Conservation (phyloP, 1,284 basidiomycete genomes). For the Irpex sp. region DNA sequence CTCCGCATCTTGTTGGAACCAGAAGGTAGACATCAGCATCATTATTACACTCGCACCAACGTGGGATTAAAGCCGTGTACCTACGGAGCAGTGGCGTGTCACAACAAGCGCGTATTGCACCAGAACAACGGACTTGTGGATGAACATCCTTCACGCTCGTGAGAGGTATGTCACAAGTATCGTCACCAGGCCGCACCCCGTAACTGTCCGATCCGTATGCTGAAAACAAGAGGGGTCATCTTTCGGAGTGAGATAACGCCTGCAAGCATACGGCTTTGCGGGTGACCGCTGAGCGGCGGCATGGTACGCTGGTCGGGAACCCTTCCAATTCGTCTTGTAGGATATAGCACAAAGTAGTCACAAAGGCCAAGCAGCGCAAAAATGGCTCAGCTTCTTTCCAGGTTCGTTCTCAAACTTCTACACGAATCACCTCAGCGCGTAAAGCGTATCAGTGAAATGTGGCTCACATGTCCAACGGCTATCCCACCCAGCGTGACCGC, state of each 20-base stretch:
- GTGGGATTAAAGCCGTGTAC: neutral
- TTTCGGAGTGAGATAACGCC: too few species aligned
- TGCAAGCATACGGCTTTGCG: too few species aligned
- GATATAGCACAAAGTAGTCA: neutral
- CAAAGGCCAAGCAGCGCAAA: neutral
- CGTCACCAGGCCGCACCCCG: neutral
- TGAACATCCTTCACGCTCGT: neutral
- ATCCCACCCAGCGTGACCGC: neutral
- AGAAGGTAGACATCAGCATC: neutral
- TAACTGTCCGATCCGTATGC: too few species aligned
- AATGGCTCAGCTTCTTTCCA: neutral
- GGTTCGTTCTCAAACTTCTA: neutral
- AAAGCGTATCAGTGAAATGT: neutral
- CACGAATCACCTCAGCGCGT: neutral
- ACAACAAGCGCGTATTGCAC: neutral
- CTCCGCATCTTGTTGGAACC: neutral
- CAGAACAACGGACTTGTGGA: neutral
- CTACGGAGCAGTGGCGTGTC: neutral
- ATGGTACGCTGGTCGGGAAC: neutral
- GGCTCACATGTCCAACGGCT: neutral
- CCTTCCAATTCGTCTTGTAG: neutral
- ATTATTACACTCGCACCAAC: neutral
- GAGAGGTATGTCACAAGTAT: neutral
- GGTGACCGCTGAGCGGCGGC: too few species aligned
- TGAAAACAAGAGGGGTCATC: too few species aligned